Evolutionary conservation across 2,329 filamentous ascomycete species (phyloP).

Genomic region (Blastomyces percursus): DNA sequence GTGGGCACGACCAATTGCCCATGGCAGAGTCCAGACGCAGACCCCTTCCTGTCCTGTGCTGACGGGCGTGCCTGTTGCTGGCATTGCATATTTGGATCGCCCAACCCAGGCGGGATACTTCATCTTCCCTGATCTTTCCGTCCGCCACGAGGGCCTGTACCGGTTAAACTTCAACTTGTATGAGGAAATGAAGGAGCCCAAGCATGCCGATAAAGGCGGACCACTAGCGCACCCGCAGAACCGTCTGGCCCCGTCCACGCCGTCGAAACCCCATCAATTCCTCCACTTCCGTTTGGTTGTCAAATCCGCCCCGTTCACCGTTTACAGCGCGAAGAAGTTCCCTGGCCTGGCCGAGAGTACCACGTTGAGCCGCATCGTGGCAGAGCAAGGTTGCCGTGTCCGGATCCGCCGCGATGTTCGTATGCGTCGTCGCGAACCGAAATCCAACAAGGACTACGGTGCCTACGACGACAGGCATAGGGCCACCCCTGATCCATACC

Average conservation of each 20-base stretch:
- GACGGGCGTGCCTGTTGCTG: constrained; percentile 87
- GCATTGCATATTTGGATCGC: constrained; percentile 90
- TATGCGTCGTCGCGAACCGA: constrained; percentile 73
- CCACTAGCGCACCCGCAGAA: constrained; percentile 28
- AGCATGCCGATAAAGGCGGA: constrained; percentile 57
- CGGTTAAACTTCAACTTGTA: constrained; percentile 85
- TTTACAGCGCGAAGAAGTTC: constrained; percentile 97
- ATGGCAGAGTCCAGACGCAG: constrained; percentile 59
- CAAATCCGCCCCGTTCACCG: constrained; percentile 74
- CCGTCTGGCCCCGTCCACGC: constrained; percentile 19
- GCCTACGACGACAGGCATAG: constrained; percentile 47
- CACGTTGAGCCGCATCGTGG: constrained; percentile 73
- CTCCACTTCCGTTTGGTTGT: constrained; percentile 84
- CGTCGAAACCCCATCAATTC: constrained; percentile 39
- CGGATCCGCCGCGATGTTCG: constrained; percentile 88
- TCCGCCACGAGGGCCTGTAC: constrained; percentile 90
- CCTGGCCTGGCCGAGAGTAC: constrained; percentile 88
- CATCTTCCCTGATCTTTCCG: constrained; percentile 92
- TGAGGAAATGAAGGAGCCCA: constrained; percentile 78
- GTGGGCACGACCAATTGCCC: constrained; percentile 69
- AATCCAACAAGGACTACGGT: constrained; percentile 51
- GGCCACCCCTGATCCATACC: constrained; percentile 39
- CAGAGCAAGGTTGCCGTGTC: constrained; percentile 93
- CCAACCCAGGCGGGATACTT: constrained; percentile 77
- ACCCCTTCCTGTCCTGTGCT: constrained; percentile 69